phyloP scores from a whole-genome alignment of 176 grass and related monocot genomes.

The Raddia guianensis region DNA sequence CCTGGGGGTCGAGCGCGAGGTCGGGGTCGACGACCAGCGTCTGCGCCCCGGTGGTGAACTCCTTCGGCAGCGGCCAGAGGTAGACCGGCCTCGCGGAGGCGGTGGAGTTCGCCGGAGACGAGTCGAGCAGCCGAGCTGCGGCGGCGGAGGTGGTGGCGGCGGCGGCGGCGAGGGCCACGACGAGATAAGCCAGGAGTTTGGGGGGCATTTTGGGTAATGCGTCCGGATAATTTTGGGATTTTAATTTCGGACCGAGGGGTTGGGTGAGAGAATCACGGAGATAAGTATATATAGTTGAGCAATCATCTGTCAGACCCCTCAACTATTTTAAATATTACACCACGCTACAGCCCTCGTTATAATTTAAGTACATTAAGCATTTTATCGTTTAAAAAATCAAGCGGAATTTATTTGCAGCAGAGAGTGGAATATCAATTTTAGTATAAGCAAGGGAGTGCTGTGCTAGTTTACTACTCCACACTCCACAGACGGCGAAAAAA shows the following conservation, averaged over 20 bases:
- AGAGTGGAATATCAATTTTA: too few relatives aligned
- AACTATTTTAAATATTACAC: neutral
- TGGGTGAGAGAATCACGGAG: neutral
- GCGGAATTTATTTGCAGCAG: too few relatives aligned
- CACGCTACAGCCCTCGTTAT: too few relatives aligned
- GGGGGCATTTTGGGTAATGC: slow-evolving; percentile 48
- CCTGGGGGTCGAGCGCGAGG: slow-evolving; percentile 58
- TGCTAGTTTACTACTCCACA: too few relatives aligned
- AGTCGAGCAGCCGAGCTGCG: slow-evolving; percentile 37
- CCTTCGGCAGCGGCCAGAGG: slow-evolving; percentile 86
- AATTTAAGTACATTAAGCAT: too few relatives aligned
- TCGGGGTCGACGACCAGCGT: slow-evolving; percentile 68
- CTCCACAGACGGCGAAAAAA: neutral
- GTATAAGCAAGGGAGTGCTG: too few relatives aligned
- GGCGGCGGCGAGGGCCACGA: slow-evolving; percentile 25
- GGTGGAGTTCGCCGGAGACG: slow-evolving; percentile 30
- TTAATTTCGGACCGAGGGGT: neutral
- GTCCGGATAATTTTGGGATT: neutral
- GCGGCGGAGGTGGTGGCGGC: neutral
- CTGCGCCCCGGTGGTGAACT: slow-evolving; percentile 47
- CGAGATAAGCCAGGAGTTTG: slow-evolving; percentile 27
- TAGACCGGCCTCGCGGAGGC: slow-evolving; percentile 41
- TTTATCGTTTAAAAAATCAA: too few relatives aligned
- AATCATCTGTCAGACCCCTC: neutral
- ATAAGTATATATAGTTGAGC: neutral